phyloP scores from a whole-genome alignment of 73 alveolate genomes.

The Durusdinium trenchii region DNA sequence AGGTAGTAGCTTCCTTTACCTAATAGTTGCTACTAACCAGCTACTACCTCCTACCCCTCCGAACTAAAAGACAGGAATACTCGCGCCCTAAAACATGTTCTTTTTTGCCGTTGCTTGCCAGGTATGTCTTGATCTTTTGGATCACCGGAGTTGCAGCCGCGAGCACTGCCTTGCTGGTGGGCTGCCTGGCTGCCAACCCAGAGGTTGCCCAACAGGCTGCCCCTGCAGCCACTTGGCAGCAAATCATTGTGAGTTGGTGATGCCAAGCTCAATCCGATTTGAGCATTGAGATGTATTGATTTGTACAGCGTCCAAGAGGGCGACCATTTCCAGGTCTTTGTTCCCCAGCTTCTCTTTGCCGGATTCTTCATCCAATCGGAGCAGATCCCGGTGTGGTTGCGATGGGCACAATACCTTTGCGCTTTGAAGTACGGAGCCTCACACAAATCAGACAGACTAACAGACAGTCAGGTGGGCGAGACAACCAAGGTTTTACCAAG shows the following conservation, averaged over 20 bases:
- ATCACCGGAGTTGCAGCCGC: conserved; percentile 91
- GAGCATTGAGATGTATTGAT: not conserved
- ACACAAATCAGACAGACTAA: not conserved
- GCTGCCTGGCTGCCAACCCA: conserved; percentile 76
- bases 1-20: too few relatives aligned
- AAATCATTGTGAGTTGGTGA: not conserved
- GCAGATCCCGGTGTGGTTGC: conserved; percentile 79
- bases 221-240: conserved; percentile 49
- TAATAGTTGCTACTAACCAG: too few relatives aligned
- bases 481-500: too few relatives aligned
- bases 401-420: conserved; percentile 71
- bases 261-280: not conserved
- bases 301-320: not conserved
- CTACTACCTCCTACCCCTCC: too few relatives aligned
- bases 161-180: conserved; percentile 64
- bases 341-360: conserved; percentile 92
- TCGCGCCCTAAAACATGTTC: too few relatives aligned
- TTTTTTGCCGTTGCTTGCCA: too few relatives aligned
- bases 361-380: conserved; percentile 87
- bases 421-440: conserved; percentile 55
- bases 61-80: too few relatives aligned
- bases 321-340: conserved; percentile 15
- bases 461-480: not conserved
- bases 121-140: conserved; percentile 83
- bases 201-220: conserved; percentile 94